Base-by-base conservation (phyloP, 148 eudicot genomes). In the Amaranthus cruentus region DNA sequence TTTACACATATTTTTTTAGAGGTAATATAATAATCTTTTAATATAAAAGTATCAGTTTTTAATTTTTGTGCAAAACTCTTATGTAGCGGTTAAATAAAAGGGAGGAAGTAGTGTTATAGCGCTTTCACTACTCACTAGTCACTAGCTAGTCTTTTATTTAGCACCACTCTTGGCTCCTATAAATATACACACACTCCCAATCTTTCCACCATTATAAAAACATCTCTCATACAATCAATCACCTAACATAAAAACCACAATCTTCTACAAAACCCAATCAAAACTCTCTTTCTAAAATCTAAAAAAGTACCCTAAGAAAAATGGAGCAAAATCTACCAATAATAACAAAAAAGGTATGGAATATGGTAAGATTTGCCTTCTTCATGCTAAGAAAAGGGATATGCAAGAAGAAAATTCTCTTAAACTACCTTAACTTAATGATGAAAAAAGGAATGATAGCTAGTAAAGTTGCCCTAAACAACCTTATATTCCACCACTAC, bases 351-450 rank as follows among this genome's bases (percentile, higher is more conserved):
- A 88, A 69, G 71, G 1, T 88, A 13, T 77, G 87, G 85, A 84
- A 79, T 66, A 60, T 83, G 44, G 75, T 88, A 4, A 76, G 83
- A 7, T 80, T 84, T 1, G 72, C 84, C 7, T 83, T 81, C 46
- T 84, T 78, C 81, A 87, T 91, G 92, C 57, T 88, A 10, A 75
- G 83, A 62, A 88, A 90, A 64, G 88, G 96, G 14, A 80, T 87
- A 7, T 74, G 87, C 6, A 87, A 87, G 77, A 70, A 77, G 7
- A 91, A 88, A 52, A 28, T 88, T 12, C 58, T 84, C 47, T 7
- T 84, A 38, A 85, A 85, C 38, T 28, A 28, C 52, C 84, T 91
- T 65, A 81, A 77, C 78, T 75, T 81, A 70, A 76, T 87, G 75
- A 81, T 88, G 75, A 88, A 87, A 52, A 87, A 88, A 47, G 88